Percentiles rank a stretch among this genome's conserved stretches.
phyloP scores from a whole-genome alignment of 805 yeast genomes.

The Yarrowia phangngaensis region DNA sequence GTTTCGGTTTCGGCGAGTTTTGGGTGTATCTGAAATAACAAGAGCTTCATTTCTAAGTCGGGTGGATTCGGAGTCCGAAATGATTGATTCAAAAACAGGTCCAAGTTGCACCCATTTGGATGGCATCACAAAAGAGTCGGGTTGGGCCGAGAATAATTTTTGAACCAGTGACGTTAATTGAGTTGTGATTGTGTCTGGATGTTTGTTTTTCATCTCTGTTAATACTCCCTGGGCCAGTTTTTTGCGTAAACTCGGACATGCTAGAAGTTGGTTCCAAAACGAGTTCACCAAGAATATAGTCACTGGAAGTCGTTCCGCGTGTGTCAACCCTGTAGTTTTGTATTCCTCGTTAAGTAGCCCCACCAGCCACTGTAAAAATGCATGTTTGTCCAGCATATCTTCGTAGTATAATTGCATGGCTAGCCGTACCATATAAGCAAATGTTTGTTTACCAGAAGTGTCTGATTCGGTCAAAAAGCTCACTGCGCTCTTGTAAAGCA shows the following conservation, averaged over 20 bases:
- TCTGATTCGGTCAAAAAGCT: conserved; percentile 46
- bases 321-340: conserved; percentile 27
- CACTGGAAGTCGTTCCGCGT: conserved; percentile 45
- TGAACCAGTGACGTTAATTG: conserved; percentile 29
- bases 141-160: conserved; percentile 31
- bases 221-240: conserved; percentile 58
- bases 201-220: conserved; percentile 34
- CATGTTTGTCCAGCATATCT: conserved; percentile 56
- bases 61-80: conserved; percentile 28
- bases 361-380: conserved; percentile 62
- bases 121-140: conserved; percentile 39
- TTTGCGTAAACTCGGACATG: conserved; percentile 54
- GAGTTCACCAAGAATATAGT: conserved; percentile 53
- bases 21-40: conserved; percentile 31
- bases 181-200: neutral
- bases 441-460: conserved; percentile 6
- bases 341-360: conserved; percentile 35
- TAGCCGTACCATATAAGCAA: conserved; percentile 59
- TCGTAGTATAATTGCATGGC: conserved; percentile 65
- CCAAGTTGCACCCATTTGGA: conserved; percentile 36
- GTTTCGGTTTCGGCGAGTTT: conserved; percentile 30
- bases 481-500: conserved; percentile 45
- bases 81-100: conserved; percentile 32
- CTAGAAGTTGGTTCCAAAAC: conserved; percentile 67
- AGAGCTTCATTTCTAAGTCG: conserved; percentile 33